Conservation (phyloP, 2,329 filamentous ascomycete genomes). For the Fusarium nurragi region DNA sequence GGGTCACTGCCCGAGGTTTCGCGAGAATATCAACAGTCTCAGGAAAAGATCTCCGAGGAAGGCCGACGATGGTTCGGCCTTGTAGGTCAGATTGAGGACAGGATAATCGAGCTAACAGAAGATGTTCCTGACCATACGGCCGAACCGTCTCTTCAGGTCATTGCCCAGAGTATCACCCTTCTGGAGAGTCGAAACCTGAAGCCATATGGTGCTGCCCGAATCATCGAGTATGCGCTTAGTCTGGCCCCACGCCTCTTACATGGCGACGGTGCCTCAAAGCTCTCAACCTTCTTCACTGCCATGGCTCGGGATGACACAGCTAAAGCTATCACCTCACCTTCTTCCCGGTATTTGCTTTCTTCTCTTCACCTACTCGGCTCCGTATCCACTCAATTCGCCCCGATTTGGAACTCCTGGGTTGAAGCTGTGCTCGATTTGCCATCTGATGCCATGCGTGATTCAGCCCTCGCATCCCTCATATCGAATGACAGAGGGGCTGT, state of each 20-base stretch:
- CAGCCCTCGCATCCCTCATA: constrained; percentile 57
- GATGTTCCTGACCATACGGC: constrained; percentile 45
- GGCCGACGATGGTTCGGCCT: constrained; percentile 74
- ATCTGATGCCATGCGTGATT: constrained; percentile 35
- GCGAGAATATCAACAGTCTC: constrained; percentile 77
- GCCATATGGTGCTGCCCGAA: constrained; percentile 63
- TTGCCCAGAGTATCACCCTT: constrained; percentile 53
- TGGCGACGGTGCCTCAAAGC: constrained; percentile 43
- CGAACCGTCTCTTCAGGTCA: constrained; percentile 44
- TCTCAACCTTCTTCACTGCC: constrained; percentile 56
- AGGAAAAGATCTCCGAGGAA: constrained; percentile 72
- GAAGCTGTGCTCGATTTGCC: constrained; percentile 52
- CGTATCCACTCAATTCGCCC: constrained; percentile 51
- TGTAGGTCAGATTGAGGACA: constrained; percentile 56
- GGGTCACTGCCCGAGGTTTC: constrained; percentile 84
- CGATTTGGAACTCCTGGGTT: constrained; percentile 58
- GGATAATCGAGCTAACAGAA: constrained; percentile 34
- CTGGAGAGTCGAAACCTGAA: constrained; percentile 64
- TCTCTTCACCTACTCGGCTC: constrained; percentile 67
- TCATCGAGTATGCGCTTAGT: constrained; percentile 54
- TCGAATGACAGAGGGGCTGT: constrained; percentile 53
- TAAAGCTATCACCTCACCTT: constrained; percentile 72
- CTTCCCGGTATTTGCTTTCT: constrained; percentile 71
- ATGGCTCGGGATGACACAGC: constrained; percentile 67
- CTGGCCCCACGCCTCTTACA: constrained; percentile 55